Base-by-base conservation (phyloP, 2,329 filamentous ascomycete species). In the Paecilomyces formosus region DNA sequence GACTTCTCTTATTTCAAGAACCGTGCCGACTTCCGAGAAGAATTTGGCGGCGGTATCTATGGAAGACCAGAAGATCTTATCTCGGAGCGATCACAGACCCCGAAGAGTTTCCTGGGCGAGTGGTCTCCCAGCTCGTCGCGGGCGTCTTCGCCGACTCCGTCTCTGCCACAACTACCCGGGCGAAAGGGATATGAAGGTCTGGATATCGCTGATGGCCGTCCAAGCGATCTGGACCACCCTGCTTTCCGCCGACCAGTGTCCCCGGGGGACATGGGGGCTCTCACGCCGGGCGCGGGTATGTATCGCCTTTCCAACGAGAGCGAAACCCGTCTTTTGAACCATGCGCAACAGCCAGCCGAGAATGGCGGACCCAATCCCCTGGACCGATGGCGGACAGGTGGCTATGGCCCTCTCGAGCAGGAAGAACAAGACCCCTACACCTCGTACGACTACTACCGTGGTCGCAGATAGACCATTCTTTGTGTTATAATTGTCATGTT, bases 1-100 rank as follows among this genome's bases (percentile, higher is more conserved):
- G 92, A 96, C 71, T 96, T 95, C 70, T 87, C 91, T 61, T 93
- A 91, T 75, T 97, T 87, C 81, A 97, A 96, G 75, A 88, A 96
- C 72, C 83, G 91, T 1, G 84, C 89, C 1, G 93, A 97, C 65
- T 97, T 97, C 74, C 86, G 86, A 1, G 88, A 92, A 11, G 90
- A 94, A 57, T 88, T 92, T 64, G 91, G 91, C n/a, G 92, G 89
- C 4, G 89, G 88, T 22, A 75, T 79, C 58, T 78, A 78, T 59
- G 76, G 77, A 54, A 68, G 74, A 6, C 72, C 76, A 8, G 75
- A 77, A 11, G 78, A 79, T 61, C 63, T 78, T 21, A 76, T 79
- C 54, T 74, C 71, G 15, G 76, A 78, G 57, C 72, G 77, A 18
- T 77, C 75, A 11, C 72, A 74, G 3, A 79, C 78, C 2, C 76